Conservation (phyloP, 1,284 basidiomycete species). For the Blastosporella zonata region DNA sequence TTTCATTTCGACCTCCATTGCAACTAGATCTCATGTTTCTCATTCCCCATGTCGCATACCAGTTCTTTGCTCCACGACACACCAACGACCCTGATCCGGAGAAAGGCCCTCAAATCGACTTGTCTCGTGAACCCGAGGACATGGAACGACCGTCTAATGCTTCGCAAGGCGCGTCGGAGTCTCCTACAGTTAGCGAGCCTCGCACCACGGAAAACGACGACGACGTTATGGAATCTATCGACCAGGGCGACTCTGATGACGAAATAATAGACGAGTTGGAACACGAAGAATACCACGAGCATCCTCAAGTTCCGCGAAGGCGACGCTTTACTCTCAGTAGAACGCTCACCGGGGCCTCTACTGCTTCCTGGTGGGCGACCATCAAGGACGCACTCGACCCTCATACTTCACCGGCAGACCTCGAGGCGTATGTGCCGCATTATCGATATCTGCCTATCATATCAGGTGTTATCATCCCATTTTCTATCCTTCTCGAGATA, state of each 20-base stretch:
- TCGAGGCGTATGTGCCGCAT: slow-evolving; percentile 29
- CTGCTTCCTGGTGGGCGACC: slow-evolving; percentile 19
- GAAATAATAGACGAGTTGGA: slow-evolving; percentile 18
- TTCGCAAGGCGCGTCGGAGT: background rate
- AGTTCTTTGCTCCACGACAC: slow-evolving; percentile 13
- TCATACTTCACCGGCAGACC: slow-evolving; percentile 20
- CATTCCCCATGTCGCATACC: slow-evolving; percentile 11
- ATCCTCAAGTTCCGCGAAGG: background rate
- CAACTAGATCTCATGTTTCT: slow-evolving; percentile 5
- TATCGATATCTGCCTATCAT: slow-evolving; percentile 41
- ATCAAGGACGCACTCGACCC: slow-evolving; percentile 23
- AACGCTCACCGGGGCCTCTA: slow-evolving; percentile 1
- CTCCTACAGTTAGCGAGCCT: background rate
- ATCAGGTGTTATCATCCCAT: slow-evolving; percentile 19
- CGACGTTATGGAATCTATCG: slow-evolving; percentile 2
- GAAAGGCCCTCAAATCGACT: slow-evolving; percentile 9
- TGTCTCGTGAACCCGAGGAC: background rate
- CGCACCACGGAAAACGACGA: background rate
- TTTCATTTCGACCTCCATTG: background rate
- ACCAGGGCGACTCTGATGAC: slow-evolving; percentile 12
- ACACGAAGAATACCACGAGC: slow-evolving; percentile 16
- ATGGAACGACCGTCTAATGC: background rate
- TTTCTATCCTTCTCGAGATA: slow-evolving; percentile 70
- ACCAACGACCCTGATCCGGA: slow-evolving; percentile 15
- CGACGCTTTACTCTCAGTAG: slow-evolving; percentile 4